Evolutionary conservation across 2,329 filamentous ascomycete genomes (phyloP), one percentile per base, ranked within the genome.

Genomic region (Aspergillus tanneri): DNA sequence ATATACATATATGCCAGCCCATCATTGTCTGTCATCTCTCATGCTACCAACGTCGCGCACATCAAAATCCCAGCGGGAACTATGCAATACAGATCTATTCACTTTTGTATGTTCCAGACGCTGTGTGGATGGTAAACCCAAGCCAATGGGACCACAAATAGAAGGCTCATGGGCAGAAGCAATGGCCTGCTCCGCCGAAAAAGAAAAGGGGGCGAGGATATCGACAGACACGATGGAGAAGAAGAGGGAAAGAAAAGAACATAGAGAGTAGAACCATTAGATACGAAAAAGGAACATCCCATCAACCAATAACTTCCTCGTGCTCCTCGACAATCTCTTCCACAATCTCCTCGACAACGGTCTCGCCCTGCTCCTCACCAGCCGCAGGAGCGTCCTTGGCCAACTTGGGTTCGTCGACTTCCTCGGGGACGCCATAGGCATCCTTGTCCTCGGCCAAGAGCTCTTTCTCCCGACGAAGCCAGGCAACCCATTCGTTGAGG

Each of bases 401-500:
- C 62, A 51, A 71, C 66, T 80, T 75, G 50, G 81, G 66, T 59
- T 85, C 83, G 44, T 84, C 78, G 25, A 80, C 81, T 58, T 89
- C 78, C 50, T 78, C 77, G 36, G 86, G 81, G 56, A 93, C 70
- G 43, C 87, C 87, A 37, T 83, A 72, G 5, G 76, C 82, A 43
- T 80, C 78, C 50, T 87, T 81, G 72, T 95, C 90, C 61, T 88
- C 85, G 51, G 73, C 70, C 40, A 92, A 69, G 63, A 95, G 84
- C 57, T 80, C 80, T 72, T 87, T 84, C 58, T 90, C 81, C 51
- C 80, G 77, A 63, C 83, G 82, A 67, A 90, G 81, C 90, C 91
- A 99, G 48, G 83, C 83, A 62, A 85, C 71, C 93, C 93, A 99
- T 74, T 97, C 92, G 58, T 87, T 83, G 61, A 99, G 84, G 65